Conservation (phyloP, 2,329 filamentous ascomycete species). For the Cladobotryum protrusum region DNA sequence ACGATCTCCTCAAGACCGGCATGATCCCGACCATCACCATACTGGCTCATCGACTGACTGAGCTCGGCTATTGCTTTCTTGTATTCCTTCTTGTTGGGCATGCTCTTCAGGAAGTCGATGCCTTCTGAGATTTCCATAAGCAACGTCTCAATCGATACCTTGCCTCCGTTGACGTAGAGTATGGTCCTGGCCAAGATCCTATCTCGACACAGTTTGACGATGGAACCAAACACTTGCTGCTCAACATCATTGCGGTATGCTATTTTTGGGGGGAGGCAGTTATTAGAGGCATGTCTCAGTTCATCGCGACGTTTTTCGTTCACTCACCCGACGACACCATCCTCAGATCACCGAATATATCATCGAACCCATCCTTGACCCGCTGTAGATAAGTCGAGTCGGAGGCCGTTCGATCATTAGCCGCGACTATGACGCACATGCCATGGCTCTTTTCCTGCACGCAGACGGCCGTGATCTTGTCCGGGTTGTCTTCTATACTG, state of each 20-base stretch:
- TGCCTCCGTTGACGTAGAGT: not conserved
- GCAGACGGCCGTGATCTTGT: conserved; percentile 16
- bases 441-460: conserved; percentile 9
- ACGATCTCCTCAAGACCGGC: not conserved
- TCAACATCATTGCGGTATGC: not conserved
- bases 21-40: not conserved
- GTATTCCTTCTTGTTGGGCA: not conserved
- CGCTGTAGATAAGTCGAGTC: conserved; percentile 11
- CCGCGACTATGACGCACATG: conserved; percentile 16
- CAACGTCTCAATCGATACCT: not conserved
- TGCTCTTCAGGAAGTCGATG: not conserved
- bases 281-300: not conserved
- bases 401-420: conserved; percentile 10
- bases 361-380: conserved; percentile 15
- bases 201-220: not conserved
- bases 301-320: not conserved
- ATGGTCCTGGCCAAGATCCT: not conserved
- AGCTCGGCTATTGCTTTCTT: not conserved
- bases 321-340: not conserved
- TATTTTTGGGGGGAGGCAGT: not conserved
- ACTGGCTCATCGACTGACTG: not conserved
- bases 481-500: conserved; percentile 10
- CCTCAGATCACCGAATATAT: conserved; percentile 11
- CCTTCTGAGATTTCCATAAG: not conserved
- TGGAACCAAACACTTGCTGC: not conserved